Conservation (phyloP, 257 asterid genomes). For the Solanum habrochaites region DNA sequence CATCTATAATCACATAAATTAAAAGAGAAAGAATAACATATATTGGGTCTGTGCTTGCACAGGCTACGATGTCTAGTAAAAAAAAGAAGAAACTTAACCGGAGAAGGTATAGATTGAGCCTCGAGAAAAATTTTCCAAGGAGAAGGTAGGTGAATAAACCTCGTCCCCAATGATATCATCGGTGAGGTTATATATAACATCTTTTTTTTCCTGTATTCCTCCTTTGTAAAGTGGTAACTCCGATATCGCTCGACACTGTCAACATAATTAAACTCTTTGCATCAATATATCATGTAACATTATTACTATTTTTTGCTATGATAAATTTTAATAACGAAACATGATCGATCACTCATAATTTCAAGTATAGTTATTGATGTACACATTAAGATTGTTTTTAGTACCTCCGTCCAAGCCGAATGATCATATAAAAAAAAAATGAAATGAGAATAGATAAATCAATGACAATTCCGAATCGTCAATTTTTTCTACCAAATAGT, state of each 20-base stretch:
- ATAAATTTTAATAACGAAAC: too few relatives aligned
- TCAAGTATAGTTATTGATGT: neutral
- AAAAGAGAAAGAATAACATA: too few relatives aligned
- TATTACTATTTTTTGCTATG: too few relatives aligned
- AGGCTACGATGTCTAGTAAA: too few relatives aligned
- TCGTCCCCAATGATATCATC: neutral
- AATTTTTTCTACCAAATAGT: neutral
- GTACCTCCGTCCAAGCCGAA: neutral
- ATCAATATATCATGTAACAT: neutral
- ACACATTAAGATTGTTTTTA: too few relatives aligned
- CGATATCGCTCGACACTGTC: neutral
- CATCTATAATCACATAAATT: too few relatives aligned
- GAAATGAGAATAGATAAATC: too few relatives aligned
- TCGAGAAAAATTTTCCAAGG: neutral
- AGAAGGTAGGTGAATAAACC: neutral
- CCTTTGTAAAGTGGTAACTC: neutral
- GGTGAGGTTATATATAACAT: neutral
- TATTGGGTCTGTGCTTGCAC: too few relatives aligned
- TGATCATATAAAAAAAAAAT: neutral
- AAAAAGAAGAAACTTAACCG: neutral
- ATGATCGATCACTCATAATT: too few relatives aligned
- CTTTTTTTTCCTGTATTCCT: neutral
- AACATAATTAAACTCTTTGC: neutral
- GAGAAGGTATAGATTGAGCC: neutral
- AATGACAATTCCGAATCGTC: neutral